These are phyloP conservation scores for Adansonia digitata DNA, from an alignment of 345 rosid species.

Conservation along the genomic window DNA sequence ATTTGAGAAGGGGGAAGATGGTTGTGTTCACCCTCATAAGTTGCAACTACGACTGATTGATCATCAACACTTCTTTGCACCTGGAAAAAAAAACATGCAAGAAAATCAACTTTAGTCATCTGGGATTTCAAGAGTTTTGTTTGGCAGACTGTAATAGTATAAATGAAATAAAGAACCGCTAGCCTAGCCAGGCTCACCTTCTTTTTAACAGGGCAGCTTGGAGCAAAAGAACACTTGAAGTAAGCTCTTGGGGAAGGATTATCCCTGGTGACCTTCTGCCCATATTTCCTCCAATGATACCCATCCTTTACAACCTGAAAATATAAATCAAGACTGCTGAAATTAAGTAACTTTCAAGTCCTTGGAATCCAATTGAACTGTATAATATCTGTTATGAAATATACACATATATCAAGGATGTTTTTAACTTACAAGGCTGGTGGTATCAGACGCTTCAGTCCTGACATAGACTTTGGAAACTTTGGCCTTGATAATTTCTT, in stretches of 20 bases:
- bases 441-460: slow-evolving; percentile 72
- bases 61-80: slow-evolving; percentile 93
- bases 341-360: not conserved
- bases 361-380: not conserved
- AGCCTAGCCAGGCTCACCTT: slow-evolving; percentile 40
- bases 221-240: slow-evolving; percentile 96
- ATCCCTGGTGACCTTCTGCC: slow-evolving; percentile 98
- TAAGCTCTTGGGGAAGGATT: slow-evolving; percentile 98
- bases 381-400: slow-evolving; percentile 2
- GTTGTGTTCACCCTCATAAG: slow-evolving; percentile 97
- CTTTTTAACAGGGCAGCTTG: slow-evolving; percentile 92
- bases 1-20: slow-evolving; percentile 67
- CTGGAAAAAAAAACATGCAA: slow-evolving; percentile 29
- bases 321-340: too few species aligned
- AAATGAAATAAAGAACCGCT: too few species aligned
- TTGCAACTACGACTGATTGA: slow-evolving; percentile 79
- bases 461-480: slow-evolving; percentile 50
- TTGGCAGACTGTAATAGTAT: not conserved
- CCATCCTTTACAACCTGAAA: slow-evolving; percentile 90
- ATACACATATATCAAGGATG: not conserved
- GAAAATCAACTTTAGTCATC: not conserved
- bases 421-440: slow-evolving; percentile 59
- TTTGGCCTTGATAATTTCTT: slow-evolving; percentile 69
- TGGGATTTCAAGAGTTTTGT: not conserved
- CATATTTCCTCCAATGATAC: slow-evolving; percentile 98